Percentiles rank a stretch among this genome's conserved stretches.
Conservation (phyloP, 2,329 filamentous ascomycete genomes). For the Lachnellula cervina region DNA sequence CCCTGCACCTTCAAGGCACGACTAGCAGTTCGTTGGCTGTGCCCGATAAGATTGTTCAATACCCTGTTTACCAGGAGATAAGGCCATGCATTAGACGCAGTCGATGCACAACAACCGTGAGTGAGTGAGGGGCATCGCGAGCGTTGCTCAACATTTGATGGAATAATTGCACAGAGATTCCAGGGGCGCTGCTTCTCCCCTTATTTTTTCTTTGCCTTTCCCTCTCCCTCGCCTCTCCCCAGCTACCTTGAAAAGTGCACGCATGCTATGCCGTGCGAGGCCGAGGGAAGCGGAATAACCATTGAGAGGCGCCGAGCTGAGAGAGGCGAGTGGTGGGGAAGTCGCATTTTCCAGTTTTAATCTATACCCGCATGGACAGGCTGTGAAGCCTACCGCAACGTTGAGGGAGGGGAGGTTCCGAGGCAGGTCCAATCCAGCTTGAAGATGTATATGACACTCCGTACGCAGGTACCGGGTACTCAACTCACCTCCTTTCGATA, state of each 20-base stretch:
- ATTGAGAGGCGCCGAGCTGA: background rate
- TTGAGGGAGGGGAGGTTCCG: background rate
- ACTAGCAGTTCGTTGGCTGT: conserved; percentile 1
- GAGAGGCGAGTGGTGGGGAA: background rate
- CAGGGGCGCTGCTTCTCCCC: background rate
- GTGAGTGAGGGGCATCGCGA: background rate
- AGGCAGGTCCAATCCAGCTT: background rate
- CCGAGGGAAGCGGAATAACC: background rate
- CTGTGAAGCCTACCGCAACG: background rate
- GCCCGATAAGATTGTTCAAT: conserved; percentile 4
- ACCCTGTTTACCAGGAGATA: conserved; percentile 4
- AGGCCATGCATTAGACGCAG: background rate
- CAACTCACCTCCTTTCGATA: background rate
- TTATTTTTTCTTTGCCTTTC: background rate
- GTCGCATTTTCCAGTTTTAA: background rate
- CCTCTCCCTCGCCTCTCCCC: background rate
- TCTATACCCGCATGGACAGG: background rate
- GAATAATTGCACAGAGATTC: background rate
- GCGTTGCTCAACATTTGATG: background rate
- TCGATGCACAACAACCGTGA: background rate
- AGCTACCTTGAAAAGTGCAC: background rate
- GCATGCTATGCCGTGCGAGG: background rate
- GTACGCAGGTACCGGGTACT: background rate
- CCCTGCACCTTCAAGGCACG: conserved; percentile 7
- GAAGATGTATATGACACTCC: background rate